Base-by-base conservation (phyloP, 2,329 filamentous ascomycete species). In the Venturia carpophila region DNA sequence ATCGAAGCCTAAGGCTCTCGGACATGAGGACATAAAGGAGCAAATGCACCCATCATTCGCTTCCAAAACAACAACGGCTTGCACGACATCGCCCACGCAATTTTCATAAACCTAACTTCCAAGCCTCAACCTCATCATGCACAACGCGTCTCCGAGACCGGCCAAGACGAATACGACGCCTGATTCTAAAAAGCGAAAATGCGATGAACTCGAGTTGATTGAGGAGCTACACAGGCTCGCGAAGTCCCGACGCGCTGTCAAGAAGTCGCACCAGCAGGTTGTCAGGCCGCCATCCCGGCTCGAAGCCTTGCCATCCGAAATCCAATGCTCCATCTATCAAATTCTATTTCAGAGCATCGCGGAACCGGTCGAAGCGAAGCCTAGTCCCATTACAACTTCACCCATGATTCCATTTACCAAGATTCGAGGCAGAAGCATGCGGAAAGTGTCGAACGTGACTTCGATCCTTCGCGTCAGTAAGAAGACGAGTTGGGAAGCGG, bases 391-490 rank as follows among this genome's bases (percentile, higher is more conserved):
- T n/a, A 3, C 1, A n/a, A 3, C 52, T 7, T 56, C 6, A 24
- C 17, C 52, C 37, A 2, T 4, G 17, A 58, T 11, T n/a, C 17
- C 30, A n/a, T 1, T 24, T 1, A 27, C 4, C 30, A 21, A 34
- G 7, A 2, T 9, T n/a, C 19, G 17, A 58, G 7, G 10, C 27
- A 58, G n/a, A 1, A 5, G 19, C 17, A n/a, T 7, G 3, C 19
- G 13, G 6, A 30, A n/a, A 17, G 9, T 17, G 52, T 39, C 52
- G 37, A 58, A 58, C 30, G 30, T 58, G 17, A 58, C 52, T 21
- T 58, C 52, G 19, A 58, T 58, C 30, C 52, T 58, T 58, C 52
- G 52, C 19, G 52, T 58, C 7, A 58, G 52, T 24, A 58, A 58
- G 19, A 58, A 58, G 30, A 58, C 52, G 2, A 58, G 37, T 19